phyloP scores from a whole-genome alignment of 2,329 filamentous ascomycete genomes.

The Chaetomiaceae sp. region DNA sequence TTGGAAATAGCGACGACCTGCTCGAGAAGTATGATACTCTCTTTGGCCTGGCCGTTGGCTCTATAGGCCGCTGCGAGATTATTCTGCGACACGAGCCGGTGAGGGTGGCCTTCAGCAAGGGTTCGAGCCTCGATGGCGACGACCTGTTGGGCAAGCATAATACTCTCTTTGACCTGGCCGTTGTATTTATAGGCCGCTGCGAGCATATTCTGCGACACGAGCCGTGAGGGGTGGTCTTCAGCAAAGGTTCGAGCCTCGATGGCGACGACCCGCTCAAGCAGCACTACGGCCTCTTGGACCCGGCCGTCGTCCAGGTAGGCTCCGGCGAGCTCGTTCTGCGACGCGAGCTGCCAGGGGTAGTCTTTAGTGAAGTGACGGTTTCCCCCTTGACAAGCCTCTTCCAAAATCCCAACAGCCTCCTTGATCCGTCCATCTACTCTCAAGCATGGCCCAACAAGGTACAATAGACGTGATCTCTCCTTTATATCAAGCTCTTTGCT shows the following conservation, averaged over 20 bases:
- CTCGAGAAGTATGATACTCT: neutral
- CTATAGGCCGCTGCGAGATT: neutral
- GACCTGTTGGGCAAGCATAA: neutral
- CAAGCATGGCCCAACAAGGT: constrained; percentile 22
- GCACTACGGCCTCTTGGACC: constrained; percentile 16
- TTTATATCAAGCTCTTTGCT: constrained; percentile 14
- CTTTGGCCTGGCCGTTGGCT: neutral
- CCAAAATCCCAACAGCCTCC: constrained; percentile 12
- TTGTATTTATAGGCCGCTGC: constrained; percentile 14
- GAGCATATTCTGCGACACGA: neutral
- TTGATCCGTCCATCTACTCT: constrained; percentile 20
- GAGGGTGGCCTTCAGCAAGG: neutral
- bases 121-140: neutral
- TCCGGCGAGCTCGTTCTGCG: constrained; percentile 2
- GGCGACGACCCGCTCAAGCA: neutral
- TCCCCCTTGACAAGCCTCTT: constrained; percentile 12
- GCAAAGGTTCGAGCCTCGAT: neutral
- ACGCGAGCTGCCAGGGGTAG: constrained; percentile 4
- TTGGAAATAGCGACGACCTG: neutral
- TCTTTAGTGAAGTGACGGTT: constrained; percentile 8
- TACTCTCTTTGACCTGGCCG: constrained; percentile 22
- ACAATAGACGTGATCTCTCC: constrained; percentile 22
- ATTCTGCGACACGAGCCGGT: neutral
- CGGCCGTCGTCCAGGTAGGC: constrained; percentile 21
- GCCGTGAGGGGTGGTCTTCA: neutral